Percentiles rank a stretch among this genome's conserved stretches.
Evolutionary conservation across 352 stramenopile genomes (phyloP).

Genomic region (Globisporangium nunn): DNA sequence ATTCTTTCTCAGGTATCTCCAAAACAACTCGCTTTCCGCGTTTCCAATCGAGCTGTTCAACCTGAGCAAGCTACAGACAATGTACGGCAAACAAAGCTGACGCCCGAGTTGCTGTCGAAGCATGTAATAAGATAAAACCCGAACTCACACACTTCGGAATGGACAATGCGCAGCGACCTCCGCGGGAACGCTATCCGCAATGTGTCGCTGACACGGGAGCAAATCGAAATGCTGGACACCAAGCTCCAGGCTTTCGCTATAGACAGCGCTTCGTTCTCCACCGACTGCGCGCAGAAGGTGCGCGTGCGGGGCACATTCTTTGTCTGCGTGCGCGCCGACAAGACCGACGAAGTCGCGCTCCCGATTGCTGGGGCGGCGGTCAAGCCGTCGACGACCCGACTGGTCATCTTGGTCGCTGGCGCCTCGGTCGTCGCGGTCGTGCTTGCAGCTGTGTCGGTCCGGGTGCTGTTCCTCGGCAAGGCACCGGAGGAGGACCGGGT

Average conservation of each 20-base stretch:
- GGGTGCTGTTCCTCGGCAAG: not conserved
- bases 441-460: constrained; percentile 1
- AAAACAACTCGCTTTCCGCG: constrained; percentile 15
- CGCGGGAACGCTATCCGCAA: constrained; percentile 12
- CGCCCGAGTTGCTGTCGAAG: not conserved
- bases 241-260: constrained; percentile 11
- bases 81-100: constrained; percentile 7
- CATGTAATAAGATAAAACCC: not conserved
- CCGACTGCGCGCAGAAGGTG: constrained; percentile 7
- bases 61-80: constrained; percentile 3
- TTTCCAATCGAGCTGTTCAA: constrained; percentile 15
- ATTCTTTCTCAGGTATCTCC: constrained; percentile 7
- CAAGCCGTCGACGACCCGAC: not conserved
- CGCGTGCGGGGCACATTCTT: constrained; percentile 9
- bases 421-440: constrained; percentile 10
- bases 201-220: constrained; percentile 5
- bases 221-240: constrained; percentile 3
- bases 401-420: constrained; percentile 8
- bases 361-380: not conserved
- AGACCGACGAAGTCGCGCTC: not conserved
- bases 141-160: not conserved
- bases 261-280: constrained; percentile 9
- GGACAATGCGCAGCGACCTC: constrained; percentile 10
- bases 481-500: constrained; percentile 4
- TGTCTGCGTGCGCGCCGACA: constrained; percentile 6